Conservation (phyloP, 495 filamentous ascomycete species). For the Amniculicola lignicola region DNA sequence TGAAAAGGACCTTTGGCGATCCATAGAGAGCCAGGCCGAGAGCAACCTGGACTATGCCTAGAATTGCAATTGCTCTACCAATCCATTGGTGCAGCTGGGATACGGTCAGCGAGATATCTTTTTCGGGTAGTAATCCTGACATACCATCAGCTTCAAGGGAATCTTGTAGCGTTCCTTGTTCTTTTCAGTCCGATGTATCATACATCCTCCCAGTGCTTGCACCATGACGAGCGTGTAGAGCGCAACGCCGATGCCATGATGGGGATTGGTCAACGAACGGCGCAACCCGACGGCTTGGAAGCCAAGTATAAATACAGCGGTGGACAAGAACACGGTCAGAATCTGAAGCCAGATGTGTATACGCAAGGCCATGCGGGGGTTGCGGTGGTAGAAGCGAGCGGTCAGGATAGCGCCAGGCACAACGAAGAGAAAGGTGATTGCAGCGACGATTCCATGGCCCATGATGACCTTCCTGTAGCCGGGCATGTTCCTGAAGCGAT, state of each 20-base stretch:
- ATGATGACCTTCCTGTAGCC: conserved; percentile 76
- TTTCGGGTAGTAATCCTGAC: conserved; percentile 18
- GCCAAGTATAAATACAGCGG: conserved; percentile 71
- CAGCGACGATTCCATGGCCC: conserved; percentile 80
- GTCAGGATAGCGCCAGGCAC: conserved; percentile 75
- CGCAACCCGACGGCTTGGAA: conserved; percentile 73
- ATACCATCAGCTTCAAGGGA: conserved; percentile 70
- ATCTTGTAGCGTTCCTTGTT: conserved; percentile 55
- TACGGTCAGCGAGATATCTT: conserved; percentile 25
- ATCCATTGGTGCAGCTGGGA: conserved; percentile 76
- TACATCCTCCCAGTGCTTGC: conserved; percentile 73
- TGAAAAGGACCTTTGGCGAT: conserved; percentile 77
- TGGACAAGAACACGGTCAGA: conserved; percentile 67
- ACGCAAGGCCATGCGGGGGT: conserved; percentile 64
- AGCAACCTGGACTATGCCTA: conserved; percentile 84
- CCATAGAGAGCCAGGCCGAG: conserved; percentile 90
- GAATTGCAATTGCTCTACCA: conserved; percentile 68
- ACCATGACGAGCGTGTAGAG: conserved; percentile 81
- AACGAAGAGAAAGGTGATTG: conserved; percentile 82
- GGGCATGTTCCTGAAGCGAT: conserved; percentile 71
- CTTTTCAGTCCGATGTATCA: conserved; percentile 62
- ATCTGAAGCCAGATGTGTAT: conserved; percentile 85
- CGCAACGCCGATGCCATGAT: conserved; percentile 83
- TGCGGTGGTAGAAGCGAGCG: conserved; percentile 68
- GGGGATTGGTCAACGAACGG: conserved; percentile 84